phyloP scores from a whole-genome alignment of 768 basidiomycete genomes.

The Termitomyces sp. region DNA sequence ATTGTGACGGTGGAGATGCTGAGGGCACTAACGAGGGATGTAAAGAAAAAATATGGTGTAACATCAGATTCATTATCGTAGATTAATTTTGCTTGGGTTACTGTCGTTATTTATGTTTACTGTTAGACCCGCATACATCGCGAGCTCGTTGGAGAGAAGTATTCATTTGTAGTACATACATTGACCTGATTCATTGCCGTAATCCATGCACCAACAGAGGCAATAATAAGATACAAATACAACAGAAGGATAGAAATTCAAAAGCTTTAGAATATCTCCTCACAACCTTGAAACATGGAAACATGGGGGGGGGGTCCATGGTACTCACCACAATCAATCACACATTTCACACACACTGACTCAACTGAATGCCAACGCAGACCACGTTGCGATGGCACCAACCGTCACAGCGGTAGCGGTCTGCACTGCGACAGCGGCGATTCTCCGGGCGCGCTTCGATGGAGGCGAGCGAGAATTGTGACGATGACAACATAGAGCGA shows the following conservation, averaged over 20 bases:
- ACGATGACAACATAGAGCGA: background rate
- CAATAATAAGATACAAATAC: background rate
- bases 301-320: no score
- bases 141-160: background rate
- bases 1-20: conserved; percentile 61
- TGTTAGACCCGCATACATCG: no score
- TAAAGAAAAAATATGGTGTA: conserved; percentile 40
- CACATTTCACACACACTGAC: background rate
- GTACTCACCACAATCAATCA: background rate
- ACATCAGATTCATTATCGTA: conserved; percentile 5
- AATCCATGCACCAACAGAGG: background rate
- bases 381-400: conserved; percentile 71
- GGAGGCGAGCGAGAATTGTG: conserved; percentile 2
- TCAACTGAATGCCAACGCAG: conserved; percentile 63
- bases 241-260: background rate
- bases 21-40: conserved; percentile 48
- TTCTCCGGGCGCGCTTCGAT: conserved; percentile 42
- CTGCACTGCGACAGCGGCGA: conserved; percentile 40
- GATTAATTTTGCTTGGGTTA: background rate
- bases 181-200: background rate
- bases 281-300: background rate
- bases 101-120: background rate
- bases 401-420: conserved; percentile 60
- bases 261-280: background rate
- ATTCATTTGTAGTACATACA: background rate